These are phyloP conservation scores for Fusarium redolens DNA, from an alignment of 2,329 filamentous ascomycete genomes.

Conservation along the genomic window DNA sequence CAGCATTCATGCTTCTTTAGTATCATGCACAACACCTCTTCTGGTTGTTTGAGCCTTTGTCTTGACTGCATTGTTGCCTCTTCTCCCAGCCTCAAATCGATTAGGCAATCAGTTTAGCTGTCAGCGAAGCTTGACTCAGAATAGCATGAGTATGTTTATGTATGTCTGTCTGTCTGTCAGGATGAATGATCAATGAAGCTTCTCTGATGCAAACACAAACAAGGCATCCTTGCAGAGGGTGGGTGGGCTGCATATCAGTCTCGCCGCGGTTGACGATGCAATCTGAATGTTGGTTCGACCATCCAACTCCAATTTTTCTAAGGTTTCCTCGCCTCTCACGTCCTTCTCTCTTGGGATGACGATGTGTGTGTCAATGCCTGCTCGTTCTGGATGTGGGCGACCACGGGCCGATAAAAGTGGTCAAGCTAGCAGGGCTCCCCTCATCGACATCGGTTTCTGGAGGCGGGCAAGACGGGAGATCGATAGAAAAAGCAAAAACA, in stretches of 20 bases:
- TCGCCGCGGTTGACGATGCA: slow-evolving; percentile 34
- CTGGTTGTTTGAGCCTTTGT: neutral
- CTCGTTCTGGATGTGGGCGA: slow-evolving; percentile 7
- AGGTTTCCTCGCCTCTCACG: slow-evolving; percentile 9
- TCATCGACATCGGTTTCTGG: slow-evolving; percentile 28
- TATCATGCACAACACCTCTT: slow-evolving; percentile 17
- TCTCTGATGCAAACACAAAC: slow-evolving; percentile 26
- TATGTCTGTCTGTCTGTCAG: slow-evolving; percentile 2
- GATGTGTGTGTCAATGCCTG: slow-evolving; percentile 13
- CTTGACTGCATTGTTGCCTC: slow-evolving; percentile 12
- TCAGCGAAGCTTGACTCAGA: slow-evolving; percentile 2
- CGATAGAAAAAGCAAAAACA: slow-evolving; percentile 38
- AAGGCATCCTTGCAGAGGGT: slow-evolving; percentile 24
- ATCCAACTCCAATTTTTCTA: neutral
- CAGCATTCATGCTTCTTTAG: slow-evolving; percentile 8
- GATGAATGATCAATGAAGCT: slow-evolving; percentile 3
- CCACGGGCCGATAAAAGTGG: slow-evolving; percentile 23
- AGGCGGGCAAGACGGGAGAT: slow-evolving; percentile 44
- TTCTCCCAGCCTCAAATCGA: slow-evolving; percentile 18
- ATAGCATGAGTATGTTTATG: neutral
- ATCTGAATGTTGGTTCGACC: slow-evolving; percentile 19
- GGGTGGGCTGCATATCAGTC: slow-evolving; percentile 30
- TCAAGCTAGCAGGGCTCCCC: slow-evolving; percentile 22
- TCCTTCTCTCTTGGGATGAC: slow-evolving; percentile 8
- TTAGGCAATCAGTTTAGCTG: neutral